These are phyloP conservation scores for Hyaloscypha hepaticicola DNA, from an alignment of 495 filamentous ascomycete species.

Conservation along the genomic window DNA sequence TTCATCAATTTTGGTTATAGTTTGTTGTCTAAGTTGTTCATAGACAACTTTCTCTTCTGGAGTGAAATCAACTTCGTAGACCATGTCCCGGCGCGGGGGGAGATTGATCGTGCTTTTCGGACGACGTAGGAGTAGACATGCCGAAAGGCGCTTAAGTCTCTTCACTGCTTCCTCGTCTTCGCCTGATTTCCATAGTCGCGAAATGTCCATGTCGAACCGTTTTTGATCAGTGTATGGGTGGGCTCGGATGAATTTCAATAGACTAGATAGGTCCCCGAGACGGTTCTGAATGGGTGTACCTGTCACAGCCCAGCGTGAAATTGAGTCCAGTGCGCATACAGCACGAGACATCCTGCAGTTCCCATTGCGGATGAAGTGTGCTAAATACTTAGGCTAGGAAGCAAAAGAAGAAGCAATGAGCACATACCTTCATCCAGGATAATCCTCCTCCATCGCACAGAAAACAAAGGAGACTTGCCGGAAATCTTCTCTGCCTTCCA, in stretches of 20 bases:
- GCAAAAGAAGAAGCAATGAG: conserved; percentile 15
- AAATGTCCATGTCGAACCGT: conserved; percentile 38
- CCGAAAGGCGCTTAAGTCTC: conserved; percentile 39
- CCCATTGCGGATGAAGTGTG: conserved; percentile 43
- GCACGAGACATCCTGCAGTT: conserved; percentile 38
- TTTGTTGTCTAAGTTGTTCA: conserved; percentile 25
- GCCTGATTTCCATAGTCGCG: conserved; percentile 34
- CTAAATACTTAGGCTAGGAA: conserved; percentile 22
- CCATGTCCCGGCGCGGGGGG: conserved; percentile 32
- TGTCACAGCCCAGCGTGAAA: conserved; percentile 43
- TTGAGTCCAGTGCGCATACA: conserved; percentile 35
- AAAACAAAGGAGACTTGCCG: conserved; percentile 2
- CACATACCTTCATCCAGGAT: not conserved
- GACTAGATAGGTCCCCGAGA: conserved; percentile 37
- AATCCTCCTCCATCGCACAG: not conserved
- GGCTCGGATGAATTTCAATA: conserved; percentile 41
- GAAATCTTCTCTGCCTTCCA: conserved; percentile 27
- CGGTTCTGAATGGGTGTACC: conserved; percentile 47
- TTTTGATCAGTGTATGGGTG: conserved; percentile 40
- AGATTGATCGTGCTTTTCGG: conserved; percentile 38
- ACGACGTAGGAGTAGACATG: conserved; percentile 38
- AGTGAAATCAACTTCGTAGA: conserved; percentile 33
- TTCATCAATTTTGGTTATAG: conserved; percentile 21
- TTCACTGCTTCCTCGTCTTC: conserved; percentile 36
- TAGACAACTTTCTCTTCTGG: conserved; percentile 35